These are phyloP conservation scores for Fusarium neocosmosporiellum DNA, from an alignment of 2,329 filamentous ascomycete genomes.

Conservation along the genomic window DNA sequence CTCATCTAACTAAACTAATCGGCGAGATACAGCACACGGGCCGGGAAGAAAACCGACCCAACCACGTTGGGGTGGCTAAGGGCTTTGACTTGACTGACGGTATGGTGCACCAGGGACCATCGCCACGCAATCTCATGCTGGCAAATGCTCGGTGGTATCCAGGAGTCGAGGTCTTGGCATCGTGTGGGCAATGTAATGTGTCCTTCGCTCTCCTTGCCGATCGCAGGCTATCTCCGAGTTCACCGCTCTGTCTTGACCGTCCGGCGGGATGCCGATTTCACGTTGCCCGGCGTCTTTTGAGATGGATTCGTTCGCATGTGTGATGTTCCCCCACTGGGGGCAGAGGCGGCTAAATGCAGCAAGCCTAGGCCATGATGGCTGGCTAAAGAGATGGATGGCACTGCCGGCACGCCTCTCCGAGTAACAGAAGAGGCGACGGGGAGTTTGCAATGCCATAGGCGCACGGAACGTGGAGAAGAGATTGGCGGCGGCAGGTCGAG, in stretches of 20 bases:
- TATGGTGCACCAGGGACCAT: not conserved
- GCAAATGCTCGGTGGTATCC: not conserved
- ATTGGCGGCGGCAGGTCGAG: not conserved
- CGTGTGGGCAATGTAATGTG: not conserved
- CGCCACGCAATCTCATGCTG: conserved; percentile 15
- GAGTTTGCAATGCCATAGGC: not conserved
- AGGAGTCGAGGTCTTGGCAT: conserved; percentile 5
- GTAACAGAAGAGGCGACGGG: not conserved
- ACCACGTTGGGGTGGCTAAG: not conserved
- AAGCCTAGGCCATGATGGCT: conserved; percentile 19
- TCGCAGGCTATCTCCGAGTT: conserved; percentile 3
- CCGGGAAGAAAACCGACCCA: conserved; percentile 13
- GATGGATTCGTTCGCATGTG: conserved; percentile 2
- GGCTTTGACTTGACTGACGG: not conserved
- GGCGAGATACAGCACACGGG: not conserved
- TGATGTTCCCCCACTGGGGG: conserved; percentile 4
- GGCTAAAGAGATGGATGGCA: conserved; percentile 22
- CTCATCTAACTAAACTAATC: not conserved
- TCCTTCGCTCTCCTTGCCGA: conserved; percentile 10
- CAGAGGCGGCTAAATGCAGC: conserved; percentile 22
- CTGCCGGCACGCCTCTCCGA: conserved; percentile 16
- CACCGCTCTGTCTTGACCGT: conserved; percentile 2
- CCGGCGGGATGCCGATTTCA: not conserved
- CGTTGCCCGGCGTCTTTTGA: not conserved
- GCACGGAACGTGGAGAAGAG: conserved; percentile 8